Evolutionary conservation across 257 asterid genomes (phyloP).

Genomic region (Galeopsis tetrahit): DNA sequence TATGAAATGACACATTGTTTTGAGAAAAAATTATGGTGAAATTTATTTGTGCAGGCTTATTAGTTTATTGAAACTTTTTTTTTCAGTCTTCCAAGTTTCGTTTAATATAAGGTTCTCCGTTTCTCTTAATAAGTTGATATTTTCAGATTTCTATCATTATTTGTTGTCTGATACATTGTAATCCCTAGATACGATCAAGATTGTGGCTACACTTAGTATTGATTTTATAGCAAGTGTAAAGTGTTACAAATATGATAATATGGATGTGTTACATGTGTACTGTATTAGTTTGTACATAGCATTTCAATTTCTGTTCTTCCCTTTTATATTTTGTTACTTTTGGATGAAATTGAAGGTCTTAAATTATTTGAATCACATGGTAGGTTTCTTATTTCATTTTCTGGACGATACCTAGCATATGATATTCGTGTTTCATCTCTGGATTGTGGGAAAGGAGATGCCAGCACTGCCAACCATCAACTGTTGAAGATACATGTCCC

Average conservation of each 20-base stretch:
- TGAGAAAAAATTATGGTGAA: neutral
- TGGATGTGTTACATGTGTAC: neutral
- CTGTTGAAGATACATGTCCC: constrained; percentile 69
- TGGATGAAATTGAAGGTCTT: constrained; percentile 11
- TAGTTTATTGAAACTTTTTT: neutral
- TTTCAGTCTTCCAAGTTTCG: neutral
- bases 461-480: constrained; percentile 58
- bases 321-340: neutral
- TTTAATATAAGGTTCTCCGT: neutral
- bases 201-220: neutral
- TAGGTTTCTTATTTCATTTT: constrained; percentile 87
- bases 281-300: neutral
- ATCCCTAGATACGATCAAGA: too few species aligned
- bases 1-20: constrained; percentile 37
- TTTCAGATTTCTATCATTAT: neutral
- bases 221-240: neutral
- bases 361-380: constrained; percentile 32
- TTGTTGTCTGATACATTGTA: neutral
- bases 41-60: neutral
- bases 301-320: neutral
- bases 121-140: neutral
- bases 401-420: constrained; percentile 70
- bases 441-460: constrained; percentile 45
- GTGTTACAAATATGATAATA: neutral
- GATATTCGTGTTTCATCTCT: constrained; percentile 52